phyloP scores from a whole-genome alignment of 1,139 yeast species.

The Pichia norvegensis region DNA sequence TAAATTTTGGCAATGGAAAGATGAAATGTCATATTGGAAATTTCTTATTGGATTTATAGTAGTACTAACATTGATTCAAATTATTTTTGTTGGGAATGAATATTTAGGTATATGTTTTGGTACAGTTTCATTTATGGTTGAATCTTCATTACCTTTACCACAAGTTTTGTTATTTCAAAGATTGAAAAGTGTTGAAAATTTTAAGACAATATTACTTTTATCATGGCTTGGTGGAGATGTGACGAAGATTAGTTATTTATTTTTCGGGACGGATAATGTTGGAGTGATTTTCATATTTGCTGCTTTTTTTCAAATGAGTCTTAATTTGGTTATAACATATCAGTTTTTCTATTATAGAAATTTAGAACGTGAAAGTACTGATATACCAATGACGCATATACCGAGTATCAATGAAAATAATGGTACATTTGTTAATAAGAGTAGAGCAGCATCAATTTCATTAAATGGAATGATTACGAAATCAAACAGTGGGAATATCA shows the following conservation, averaged over 20 bases:
- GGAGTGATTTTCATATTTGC: slow-evolving; percentile 66
- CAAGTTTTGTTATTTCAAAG: slow-evolving; percentile 70
- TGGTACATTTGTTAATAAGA: neutral
- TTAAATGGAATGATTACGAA: slow-evolving; percentile 2
- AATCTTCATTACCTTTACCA: slow-evolving; percentile 80
- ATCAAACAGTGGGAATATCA: neutral
- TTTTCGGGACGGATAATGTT: slow-evolving; percentile 64
- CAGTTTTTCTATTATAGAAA: slow-evolving; percentile 58
- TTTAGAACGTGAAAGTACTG: slow-evolving; percentile 2
- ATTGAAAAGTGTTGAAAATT: slow-evolving; percentile 65
- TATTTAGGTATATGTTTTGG: slow-evolving; percentile 58
- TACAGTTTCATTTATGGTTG: slow-evolving; percentile 63
- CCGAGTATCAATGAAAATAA: slow-evolving; percentile 1
- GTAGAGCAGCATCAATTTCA: slow-evolving; percentile 10
- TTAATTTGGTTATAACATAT: slow-evolving; percentile 68
- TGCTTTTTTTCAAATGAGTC: slow-evolving; percentile 70
- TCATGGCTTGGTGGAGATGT: slow-evolving; percentile 90
- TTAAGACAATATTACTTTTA: slow-evolving; percentile 62
- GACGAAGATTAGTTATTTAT: slow-evolving; percentile 62
- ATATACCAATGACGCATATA: slow-evolving; percentile 7
- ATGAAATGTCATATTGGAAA: slow-evolving; percentile 55
- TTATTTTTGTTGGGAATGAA: slow-evolving; percentile 33
- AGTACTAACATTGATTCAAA: slow-evolving; percentile 37
- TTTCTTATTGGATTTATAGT: slow-evolving; percentile 47
- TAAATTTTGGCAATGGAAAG: slow-evolving; percentile 82